A percentile compares a stretch with the other conserved stretches of the same genome.
These are phyloP conservation scores for Lanmaoa rubissima DNA, from an alignment of 768 basidiomycete species.

Conservation along the genomic window DNA sequence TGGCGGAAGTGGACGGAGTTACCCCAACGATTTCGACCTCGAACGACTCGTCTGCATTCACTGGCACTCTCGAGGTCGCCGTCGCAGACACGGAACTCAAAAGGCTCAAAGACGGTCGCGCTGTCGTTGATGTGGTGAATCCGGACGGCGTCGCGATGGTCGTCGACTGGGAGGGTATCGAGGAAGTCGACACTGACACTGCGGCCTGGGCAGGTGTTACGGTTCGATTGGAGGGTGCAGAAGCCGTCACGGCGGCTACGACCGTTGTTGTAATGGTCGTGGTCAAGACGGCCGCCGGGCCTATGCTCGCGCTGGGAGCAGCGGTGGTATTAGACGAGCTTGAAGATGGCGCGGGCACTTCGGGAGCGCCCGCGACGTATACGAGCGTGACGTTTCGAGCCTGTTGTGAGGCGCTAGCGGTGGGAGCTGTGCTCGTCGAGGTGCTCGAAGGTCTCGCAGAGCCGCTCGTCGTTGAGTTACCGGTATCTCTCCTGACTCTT, in stretches of 20 bases:
- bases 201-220: constrained; percentile 15
- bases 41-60: constrained; percentile 14
- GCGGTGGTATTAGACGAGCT: not conserved
- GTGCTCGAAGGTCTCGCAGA: constrained; percentile 16
- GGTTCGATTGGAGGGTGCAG: not conserved
- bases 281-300: constrained; percentile 13
- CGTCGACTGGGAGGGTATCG: constrained; percentile 3
- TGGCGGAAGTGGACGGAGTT: not conserved
- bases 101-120: constrained; percentile 3
- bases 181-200: constrained; percentile 10
- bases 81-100: not conserved
- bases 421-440: constrained; percentile 15
- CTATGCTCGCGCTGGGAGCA: not conserved
- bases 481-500: constrained; percentile 14
- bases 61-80: not conserved
- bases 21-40: constrained; percentile 22
- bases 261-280: constrained; percentile 31
- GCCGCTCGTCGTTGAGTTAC: constrained; percentile 5
- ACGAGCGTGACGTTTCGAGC: constrained; percentile 48
- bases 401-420: constrained; percentile 9
- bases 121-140: not conserved
- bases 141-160: not conserved
- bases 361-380: constrained; percentile 43
- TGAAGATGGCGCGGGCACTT: constrained; percentile 19
- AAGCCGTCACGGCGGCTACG: constrained; percentile 6